Base-by-base conservation (phyloP, 23 red algal species). In the Agarophyton chilense region DNA sequence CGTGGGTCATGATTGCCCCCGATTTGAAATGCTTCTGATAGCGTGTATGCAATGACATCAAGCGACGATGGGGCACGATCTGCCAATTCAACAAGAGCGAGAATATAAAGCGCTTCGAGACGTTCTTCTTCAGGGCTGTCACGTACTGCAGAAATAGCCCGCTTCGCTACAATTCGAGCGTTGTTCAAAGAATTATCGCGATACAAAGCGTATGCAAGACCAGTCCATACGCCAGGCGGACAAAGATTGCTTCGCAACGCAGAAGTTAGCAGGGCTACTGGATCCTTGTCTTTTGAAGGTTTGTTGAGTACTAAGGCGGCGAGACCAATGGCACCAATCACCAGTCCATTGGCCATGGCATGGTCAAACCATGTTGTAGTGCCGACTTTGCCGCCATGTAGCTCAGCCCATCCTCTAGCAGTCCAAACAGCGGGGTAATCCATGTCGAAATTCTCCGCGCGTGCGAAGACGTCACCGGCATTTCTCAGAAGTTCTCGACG, bases 281-380 rank as follows among this genome's bases (percentile, higher is more conserved):
- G 49, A 62, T 81, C 88, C 24, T 81, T 79, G 57, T 61, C 29
- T 11, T 54, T 52, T 51, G 52, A 68, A 8, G 42, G 50, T 21
- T 65, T 62, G 58, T 77, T 74, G 12, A 89, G 44, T 24, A 74
- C 63, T 28, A 89, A 40, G 18, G 85, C 85, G 22, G 85, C 85
- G 16, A 89, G 51, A 18, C 85, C 85, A 67, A 89, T 89, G 1
- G 85, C 46, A 53, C 85, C 85, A 10, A 89, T 56, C 35, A 89
- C 73, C 17, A 89, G 16, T 38, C 51, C 41, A 25, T 91, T 91
- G 35, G 38, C 77, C 47, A 43, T 72, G 6, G 88, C 88, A 82
- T 82, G 77, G 17, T 91, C 88, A 73, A 91, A 91, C 88, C 88
- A 91, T 60, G 52, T 81, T 43, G 58, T 82, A 26, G 88, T 75